Conservation (phyloP, 208 protist genomes). For the Porcisia deanei region DNA sequence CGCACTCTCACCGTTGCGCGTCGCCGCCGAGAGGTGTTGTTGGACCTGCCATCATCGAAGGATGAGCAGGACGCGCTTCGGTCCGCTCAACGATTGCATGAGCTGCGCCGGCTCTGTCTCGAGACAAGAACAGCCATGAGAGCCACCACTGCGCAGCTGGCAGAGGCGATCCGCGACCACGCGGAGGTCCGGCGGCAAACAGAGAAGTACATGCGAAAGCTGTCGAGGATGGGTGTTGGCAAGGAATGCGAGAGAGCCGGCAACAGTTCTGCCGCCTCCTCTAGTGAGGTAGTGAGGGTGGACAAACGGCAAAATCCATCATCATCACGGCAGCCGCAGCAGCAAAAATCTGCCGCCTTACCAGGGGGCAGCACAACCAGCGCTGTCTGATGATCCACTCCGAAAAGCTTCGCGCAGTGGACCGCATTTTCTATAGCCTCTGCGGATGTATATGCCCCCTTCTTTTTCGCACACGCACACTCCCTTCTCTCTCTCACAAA, state of each 20-base stretch:
- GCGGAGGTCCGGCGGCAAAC: constrained; percentile 45
- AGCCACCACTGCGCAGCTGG: constrained; percentile 53
- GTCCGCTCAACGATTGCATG: constrained; percentile 34
- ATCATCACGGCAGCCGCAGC: too few relatives aligned
- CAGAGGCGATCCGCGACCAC: constrained; percentile 42
- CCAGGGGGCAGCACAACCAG: neutral
- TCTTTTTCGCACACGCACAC: too few relatives aligned
- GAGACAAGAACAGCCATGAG: constrained; percentile 47
- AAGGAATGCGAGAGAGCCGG: neutral
- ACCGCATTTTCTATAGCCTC: neutral
- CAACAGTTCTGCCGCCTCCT: neutral
- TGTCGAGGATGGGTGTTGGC: constrained; percentile 26
- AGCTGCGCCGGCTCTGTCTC: constrained; percentile 47
- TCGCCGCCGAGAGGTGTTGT: constrained; percentile 47
- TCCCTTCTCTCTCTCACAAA: too few relatives aligned
- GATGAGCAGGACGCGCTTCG: constrained; percentile 8
- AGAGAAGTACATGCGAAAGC: constrained; percentile 61
- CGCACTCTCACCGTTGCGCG: constrained; percentile 32
- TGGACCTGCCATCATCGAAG: constrained; percentile 16
- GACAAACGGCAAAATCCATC: neutral
- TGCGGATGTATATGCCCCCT: too few relatives aligned
- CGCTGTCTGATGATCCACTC: neutral
- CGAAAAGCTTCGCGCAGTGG: too few relatives aligned
- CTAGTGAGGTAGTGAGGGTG: neutral
- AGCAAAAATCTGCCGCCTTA: neutral